A percentile compares a stretch with the other conserved stretches of the same genome.
Conservation (phyloP, 1,284 basidiomycete species). For the Trametes pubescens region DNA sequence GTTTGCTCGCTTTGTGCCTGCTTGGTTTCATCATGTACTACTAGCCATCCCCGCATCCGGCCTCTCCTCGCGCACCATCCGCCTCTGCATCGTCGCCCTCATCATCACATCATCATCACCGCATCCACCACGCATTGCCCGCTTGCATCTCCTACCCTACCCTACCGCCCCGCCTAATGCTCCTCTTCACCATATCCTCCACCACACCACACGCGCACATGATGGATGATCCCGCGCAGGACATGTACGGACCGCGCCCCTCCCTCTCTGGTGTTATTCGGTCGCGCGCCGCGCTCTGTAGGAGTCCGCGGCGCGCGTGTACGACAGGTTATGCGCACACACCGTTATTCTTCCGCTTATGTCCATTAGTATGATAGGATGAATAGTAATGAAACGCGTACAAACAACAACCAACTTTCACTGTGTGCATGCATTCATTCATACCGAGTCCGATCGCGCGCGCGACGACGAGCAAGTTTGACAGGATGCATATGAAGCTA, state of each 20-base stretch:
- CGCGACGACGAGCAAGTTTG: too few species aligned
- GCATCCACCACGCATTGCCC: slow-evolving; percentile 1
- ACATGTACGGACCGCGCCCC: slow-evolving; percentile 6
- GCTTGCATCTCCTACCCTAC: slow-evolving; percentile 10
- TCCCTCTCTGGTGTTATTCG: slow-evolving; percentile 15
- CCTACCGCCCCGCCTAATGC: slow-evolving; percentile 6
- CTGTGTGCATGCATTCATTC: background rate
- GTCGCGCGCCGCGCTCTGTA: background rate
- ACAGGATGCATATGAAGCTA: too few species aligned
- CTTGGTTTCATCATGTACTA: slow-evolving; percentile 15
- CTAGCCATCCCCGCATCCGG: slow-evolving; percentile 9
- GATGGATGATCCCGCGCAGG: slow-evolving; percentile 20
- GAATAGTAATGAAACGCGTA: slow-evolving; percentile 1
- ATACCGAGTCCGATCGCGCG: too few species aligned
- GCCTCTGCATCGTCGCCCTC: slow-evolving; percentile 7
- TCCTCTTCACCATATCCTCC: background rate
- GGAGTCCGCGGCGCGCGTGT: background rate
- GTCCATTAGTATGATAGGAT: slow-evolving; percentile 13
- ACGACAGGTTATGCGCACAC: slow-evolving; percentile 3
- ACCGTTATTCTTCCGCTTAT: slow-evolving; percentile 2
- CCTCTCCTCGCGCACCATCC: slow-evolving; percentile 4
- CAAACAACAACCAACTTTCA: background rate
- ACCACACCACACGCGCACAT: slow-evolving; percentile 10
- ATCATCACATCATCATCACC: background rate
- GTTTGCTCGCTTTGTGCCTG: slow-evolving; percentile 16